Base-by-base conservation (phyloP, 2,329 filamentous ascomycete genomes). In the Colletotrichum neosansevieriae region DNA sequence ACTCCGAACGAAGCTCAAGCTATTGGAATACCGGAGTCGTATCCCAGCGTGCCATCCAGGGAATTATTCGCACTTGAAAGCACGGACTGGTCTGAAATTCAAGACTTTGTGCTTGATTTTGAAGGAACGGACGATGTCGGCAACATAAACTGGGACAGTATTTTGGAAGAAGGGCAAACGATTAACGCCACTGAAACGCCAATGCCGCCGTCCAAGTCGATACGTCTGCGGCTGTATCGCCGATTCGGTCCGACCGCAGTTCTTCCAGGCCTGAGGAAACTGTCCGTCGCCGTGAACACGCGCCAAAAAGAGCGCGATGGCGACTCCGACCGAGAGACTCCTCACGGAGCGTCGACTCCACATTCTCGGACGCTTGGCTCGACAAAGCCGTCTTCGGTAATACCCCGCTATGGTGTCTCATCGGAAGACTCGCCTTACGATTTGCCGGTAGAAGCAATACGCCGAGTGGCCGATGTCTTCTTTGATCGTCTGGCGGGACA, bases 71-170 rank as follows among this genome's bases (percentile, higher is more conserved):
- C 56, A 2, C 19, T 58, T 3, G 56, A 58, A 2, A 24, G 45
- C 3, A 49, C 36, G 56, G 56, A 49, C 56, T 58, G 56, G 56
- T 58, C 56, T 12, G 40, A 36, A 15, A 49, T 58, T 1, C 56
- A 58, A 36, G 56, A 58, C 17, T 38, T 58, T 11, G 56, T 58
- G 15, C 29, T 58, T 12, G 56, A 58, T 36, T 58, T 58, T 15
- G 56, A 58, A 11, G 56, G 56, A 7, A 49, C 49, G 42, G 56
- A 49, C 3, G 47, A 34, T 10, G 24, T 58, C 1, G 17, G 42
- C n/a, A 47, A 29, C 24, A 49, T 58, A 11, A 47, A 58, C 42
- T 58, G 56, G 56, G 42, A 58, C n/a, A 58, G 15, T 10, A 15
- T 34, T 0, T 15, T 49, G 0, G 56, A 45, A 19, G 42, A 58